These are phyloP conservation scores for Mycosarcoma mackinlayi DNA, from an alignment of 1,284 basidiomycete genomes.

Conservation along the genomic window DNA sequence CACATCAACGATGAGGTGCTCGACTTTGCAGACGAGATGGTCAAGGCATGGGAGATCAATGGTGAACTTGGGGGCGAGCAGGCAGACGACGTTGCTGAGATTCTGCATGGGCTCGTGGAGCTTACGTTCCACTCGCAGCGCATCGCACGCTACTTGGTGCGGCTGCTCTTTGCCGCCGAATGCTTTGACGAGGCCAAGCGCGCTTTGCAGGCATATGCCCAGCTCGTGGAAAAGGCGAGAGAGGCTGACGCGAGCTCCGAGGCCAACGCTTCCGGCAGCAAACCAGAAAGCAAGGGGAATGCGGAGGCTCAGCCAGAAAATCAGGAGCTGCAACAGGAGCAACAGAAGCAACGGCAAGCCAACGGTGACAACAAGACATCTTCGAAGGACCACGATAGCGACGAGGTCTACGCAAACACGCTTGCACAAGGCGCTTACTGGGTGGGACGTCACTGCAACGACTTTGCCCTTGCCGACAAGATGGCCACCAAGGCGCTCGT, in stretches of 20 bases:
- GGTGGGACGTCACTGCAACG: conserved; percentile 42
- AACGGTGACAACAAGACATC: conserved; percentile 18
- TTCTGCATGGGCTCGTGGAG: conserved; percentile 59
- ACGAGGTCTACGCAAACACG: conserved; percentile 51
- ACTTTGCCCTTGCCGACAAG: conserved; percentile 46
- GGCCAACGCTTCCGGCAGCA: conserved; percentile 14
- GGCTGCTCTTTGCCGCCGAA: conserved; percentile 62
- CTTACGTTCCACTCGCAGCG: conserved; percentile 66
- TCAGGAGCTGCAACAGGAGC: conserved; percentile 1
- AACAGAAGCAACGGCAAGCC: conserved; percentile 5
- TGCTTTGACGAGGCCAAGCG: conserved; percentile 58
- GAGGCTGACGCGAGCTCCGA: conserved; percentile 39
- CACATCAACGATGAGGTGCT: conserved; percentile 82
- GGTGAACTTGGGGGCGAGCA: conserved; percentile 58
- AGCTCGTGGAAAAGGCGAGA: conserved; percentile 64
- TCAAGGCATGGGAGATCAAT: conserved; percentile 79
- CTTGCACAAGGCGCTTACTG: conserved; percentile 58
- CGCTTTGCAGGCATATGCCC: conserved; percentile 58
- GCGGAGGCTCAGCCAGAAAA: conserved; percentile 14
- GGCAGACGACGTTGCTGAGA: conserved; percentile 63
- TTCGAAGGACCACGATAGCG: conserved; percentile 46
- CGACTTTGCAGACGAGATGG: conserved; percentile 83
- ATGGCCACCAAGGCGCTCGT: conserved; percentile 49
- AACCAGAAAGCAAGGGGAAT: conserved; percentile 14
- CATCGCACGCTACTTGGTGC: conserved; percentile 58